Conservation (phyloP, 2,329 filamentous ascomycete species). For the Fusarium neocosmosporiellum region DNA sequence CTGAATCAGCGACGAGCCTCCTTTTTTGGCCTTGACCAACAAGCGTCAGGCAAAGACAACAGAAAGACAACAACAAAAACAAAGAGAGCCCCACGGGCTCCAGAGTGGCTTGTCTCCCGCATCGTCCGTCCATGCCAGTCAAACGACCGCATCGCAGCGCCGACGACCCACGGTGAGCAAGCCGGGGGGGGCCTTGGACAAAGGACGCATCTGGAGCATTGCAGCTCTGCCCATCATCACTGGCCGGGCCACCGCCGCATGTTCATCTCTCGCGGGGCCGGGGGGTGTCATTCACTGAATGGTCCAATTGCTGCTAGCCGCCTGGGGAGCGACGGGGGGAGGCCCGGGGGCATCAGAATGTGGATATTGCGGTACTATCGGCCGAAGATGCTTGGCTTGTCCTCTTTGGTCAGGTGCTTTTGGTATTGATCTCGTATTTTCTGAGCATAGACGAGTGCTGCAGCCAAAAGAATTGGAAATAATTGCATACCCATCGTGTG, state of each 20-base stretch:
- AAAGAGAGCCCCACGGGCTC: slow-evolving; percentile 9
- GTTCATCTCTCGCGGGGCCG: slow-evolving; percentile 32
- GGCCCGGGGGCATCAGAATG: background rate
- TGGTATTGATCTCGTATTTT: slow-evolving; percentile 3
- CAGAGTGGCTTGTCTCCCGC: slow-evolving; percentile 19
- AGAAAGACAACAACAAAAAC: background rate
- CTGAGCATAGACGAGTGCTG: background rate
- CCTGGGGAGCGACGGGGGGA: slow-evolving; percentile 6
- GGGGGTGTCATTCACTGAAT: slow-evolving; percentile 30
- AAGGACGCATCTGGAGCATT: slow-evolving; percentile 1
- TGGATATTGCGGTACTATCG: slow-evolving; percentile 25
- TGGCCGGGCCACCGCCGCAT: slow-evolving; percentile 10
- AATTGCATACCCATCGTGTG: background rate
- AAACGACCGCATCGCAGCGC: background rate
- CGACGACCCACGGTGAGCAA: background rate
- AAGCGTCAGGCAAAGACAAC: background rate
- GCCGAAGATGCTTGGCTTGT: slow-evolving; percentile 34
- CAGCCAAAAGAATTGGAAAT: background rate
- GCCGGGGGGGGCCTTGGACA: background rate
- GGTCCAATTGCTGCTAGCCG: slow-evolving; percentile 28
- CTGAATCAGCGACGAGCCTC: slow-evolving; percentile 13
- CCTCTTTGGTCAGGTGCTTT: slow-evolving; percentile 15
- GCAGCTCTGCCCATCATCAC: slow-evolving; percentile 29
- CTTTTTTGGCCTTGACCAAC: background rate
- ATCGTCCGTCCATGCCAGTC: slow-evolving; percentile 20